Percentiles rank a stretch among this genome's conserved stretches.
Evolutionary conservation across 495 filamentous ascomycete genomes (phyloP).

Genomic region (Apiosordaria backusii): DNA sequence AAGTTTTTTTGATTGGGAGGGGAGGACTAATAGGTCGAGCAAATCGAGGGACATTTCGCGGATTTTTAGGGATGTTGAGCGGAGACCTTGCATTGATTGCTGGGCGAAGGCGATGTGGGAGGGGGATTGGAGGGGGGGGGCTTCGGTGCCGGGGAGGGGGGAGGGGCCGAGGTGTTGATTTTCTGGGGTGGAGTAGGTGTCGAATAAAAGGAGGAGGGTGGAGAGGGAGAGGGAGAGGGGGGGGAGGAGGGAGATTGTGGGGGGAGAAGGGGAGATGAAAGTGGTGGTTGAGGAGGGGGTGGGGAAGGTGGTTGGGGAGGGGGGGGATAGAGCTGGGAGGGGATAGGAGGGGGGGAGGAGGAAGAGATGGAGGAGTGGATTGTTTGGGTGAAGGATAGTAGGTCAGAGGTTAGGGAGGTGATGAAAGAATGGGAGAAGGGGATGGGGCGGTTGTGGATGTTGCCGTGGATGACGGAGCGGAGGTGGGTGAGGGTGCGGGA

Average conservation of each 20-base stretch:
- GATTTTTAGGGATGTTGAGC: slow-evolving; percentile 9
- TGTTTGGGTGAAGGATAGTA: slow-evolving; percentile 17
- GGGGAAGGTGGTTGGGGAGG: not conserved
- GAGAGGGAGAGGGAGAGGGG: slow-evolving; percentile 20
- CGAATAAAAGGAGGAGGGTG: slow-evolving; percentile 21
- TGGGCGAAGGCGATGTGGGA: slow-evolving; percentile 13
- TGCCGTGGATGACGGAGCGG: slow-evolving; percentile 9
- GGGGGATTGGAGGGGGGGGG: slow-evolving; percentile 5
- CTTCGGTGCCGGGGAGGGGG: not conserved
- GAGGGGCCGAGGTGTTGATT: slow-evolving; percentile 21
- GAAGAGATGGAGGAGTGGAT: slow-evolving; percentile 5
- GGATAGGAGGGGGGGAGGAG: not conserved
- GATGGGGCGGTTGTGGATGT: slow-evolving; percentile 3
- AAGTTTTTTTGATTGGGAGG: slow-evolving; percentile 7
- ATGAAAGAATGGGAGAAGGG: slow-evolving; percentile 16
- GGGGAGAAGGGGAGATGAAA: not conserved
- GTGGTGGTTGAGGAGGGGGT: slow-evolving; percentile 1
- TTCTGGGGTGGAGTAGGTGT: slow-evolving; percentile 29
- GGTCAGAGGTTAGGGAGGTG: slow-evolving; percentile 10
- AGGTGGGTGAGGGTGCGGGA: slow-evolving; percentile 28
- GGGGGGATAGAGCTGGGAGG: not conserved
- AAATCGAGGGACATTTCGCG: slow-evolving; percentile 22
- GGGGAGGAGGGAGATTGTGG: slow-evolving; percentile 12
- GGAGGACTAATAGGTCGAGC: slow-evolving; percentile 21
- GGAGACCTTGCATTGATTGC: slow-evolving; percentile 16